Evolutionary conservation across 441 rosid species (phyloP).

Genomic region (Eutrema salsugineum): DNA sequence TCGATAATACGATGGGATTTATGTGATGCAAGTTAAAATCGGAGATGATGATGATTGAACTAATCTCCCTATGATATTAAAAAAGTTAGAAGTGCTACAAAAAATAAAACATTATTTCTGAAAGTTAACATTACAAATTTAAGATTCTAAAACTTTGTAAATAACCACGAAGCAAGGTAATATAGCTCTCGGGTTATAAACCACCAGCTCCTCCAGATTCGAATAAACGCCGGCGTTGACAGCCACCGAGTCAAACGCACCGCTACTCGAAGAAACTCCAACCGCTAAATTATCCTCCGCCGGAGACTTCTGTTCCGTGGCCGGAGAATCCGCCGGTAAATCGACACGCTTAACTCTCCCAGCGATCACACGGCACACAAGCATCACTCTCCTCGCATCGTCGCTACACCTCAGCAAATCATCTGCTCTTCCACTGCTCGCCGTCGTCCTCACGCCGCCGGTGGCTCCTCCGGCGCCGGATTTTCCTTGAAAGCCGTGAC

Average conservation of each 20-base stretch:
- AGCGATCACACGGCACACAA: conserved; percentile 94
- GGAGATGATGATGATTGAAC: conserved; percentile 20
- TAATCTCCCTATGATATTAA: conserved; percentile 5
- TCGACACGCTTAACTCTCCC: conserved; percentile 67
- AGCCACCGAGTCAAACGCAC: conserved; percentile 77
- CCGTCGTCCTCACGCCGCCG: conserved; percentile 68
- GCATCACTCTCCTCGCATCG: conserved; percentile 76
- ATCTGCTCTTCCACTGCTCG: conserved; percentile 97
- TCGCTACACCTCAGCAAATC: conserved; percentile 48
- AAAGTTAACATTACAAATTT: conserved; percentile 23
- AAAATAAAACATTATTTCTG: conserved; percentile 16
- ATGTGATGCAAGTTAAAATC: background rate
- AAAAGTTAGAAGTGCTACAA: background rate
- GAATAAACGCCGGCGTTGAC: conserved; percentile 66
- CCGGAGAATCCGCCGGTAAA: background rate
- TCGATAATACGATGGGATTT: conserved; percentile 12
- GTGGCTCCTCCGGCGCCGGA: conserved; percentile 6
- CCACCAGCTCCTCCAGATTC: conserved; percentile 74
- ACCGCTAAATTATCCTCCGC: conserved; percentile 37
- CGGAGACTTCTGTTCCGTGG: conserved; percentile 38
- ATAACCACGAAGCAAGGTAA: conserved; percentile 94
- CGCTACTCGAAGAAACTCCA: conserved; percentile 20
- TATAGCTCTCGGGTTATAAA: conserved; percentile 81
- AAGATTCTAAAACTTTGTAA: conserved; percentile 60
- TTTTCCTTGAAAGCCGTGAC: conserved; percentile 70